Evolutionary conservation across 805 yeast genomes (phyloP).

Genomic region (Ogataea pignaliae): DNA sequence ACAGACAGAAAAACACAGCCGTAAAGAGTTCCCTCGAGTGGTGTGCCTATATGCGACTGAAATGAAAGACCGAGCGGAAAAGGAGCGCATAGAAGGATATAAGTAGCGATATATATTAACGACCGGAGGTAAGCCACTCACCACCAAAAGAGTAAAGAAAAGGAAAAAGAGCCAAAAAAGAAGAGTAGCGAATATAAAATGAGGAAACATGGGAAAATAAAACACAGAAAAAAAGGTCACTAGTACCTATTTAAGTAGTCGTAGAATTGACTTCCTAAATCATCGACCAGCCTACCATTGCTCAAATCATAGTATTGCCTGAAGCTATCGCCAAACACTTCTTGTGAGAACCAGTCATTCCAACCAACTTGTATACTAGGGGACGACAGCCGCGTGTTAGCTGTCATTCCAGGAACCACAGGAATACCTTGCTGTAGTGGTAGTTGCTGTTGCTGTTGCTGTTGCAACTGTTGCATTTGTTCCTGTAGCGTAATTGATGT

Average conservation of each 20-base stretch:
- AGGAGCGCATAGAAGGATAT: too few species aligned
- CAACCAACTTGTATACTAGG: slow-evolving; percentile 14
- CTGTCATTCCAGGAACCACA: neutral
- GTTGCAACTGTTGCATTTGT: neutral
- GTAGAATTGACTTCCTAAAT: slow-evolving; percentile 9
- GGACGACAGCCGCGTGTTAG: neutral
- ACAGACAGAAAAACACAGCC: too few species aligned
- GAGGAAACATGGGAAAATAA: too few species aligned
- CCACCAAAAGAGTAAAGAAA: too few species aligned
- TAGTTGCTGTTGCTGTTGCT: neutral
- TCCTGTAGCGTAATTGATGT: neutral
- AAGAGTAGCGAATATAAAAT: too few species aligned
- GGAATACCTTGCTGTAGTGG: neutral
- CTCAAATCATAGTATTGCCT: slow-evolving; percentile 17
- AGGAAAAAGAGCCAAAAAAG: too few species aligned
- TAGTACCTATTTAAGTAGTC: slow-evolving; percentile 1
- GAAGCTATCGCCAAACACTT: slow-evolving; percentile 21
- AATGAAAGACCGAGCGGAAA: too few species aligned
- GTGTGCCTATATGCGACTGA: too few species aligned
- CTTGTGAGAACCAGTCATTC: slow-evolving; percentile 24
- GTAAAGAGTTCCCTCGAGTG: too few species aligned
- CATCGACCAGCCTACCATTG: slow-evolving; percentile 10
- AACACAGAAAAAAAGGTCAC: neutral
- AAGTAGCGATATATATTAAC: too few species aligned
- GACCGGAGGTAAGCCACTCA: too few species aligned